phyloP scores from a whole-genome alignment of 129 eudicot genomes.

The Tagetes erecta region DNA sequence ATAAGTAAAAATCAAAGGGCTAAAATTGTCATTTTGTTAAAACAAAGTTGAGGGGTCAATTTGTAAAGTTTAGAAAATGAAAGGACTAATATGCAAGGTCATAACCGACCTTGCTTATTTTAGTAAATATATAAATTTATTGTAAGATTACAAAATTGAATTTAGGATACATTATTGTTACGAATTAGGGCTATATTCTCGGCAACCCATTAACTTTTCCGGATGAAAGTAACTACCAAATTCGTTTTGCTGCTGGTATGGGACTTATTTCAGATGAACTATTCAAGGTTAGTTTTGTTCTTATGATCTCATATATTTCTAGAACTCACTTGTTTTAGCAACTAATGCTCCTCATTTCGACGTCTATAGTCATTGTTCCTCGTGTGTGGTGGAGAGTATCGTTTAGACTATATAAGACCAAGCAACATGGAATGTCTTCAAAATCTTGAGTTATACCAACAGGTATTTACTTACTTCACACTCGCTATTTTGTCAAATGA shows the following conservation, averaged over 20 bases:
- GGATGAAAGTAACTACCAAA: slow-evolving; percentile 16
- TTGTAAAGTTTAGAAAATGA: no score
- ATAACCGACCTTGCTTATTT: no score
- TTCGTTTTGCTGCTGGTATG: slow-evolving; percentile 57
- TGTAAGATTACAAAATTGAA: no score
- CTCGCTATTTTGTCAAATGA: no score
- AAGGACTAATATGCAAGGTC: no score
- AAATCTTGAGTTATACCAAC: slow-evolving; percentile 17
- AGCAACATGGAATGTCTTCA: slow-evolving; percentile 31
- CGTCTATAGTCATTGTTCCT: slow-evolving; percentile 37
- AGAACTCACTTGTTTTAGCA: neutral
- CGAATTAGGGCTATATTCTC: slow-evolving; percentile 51
- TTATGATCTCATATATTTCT: neutral
- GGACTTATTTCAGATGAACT: slow-evolving; percentile 63
- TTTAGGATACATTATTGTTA: neutral
- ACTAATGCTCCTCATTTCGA: neutral
- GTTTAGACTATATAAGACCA: slow-evolving; percentile 6
- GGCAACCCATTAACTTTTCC: slow-evolving; percentile 52
- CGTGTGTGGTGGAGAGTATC: slow-evolving; percentile 47
- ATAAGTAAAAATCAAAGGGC: no score
- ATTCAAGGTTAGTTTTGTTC: slow-evolving; percentile 38
- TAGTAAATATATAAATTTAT: no score
- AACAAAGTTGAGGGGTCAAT: no score
- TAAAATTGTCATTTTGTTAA: no score
- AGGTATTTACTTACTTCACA: slow-evolving; percentile 31